Evolutionary conservation across 2,329 filamentous ascomycete genomes (phyloP), one percentile per base, ranked within the genome.

Genomic region (Monosporascus sp.): DNA sequence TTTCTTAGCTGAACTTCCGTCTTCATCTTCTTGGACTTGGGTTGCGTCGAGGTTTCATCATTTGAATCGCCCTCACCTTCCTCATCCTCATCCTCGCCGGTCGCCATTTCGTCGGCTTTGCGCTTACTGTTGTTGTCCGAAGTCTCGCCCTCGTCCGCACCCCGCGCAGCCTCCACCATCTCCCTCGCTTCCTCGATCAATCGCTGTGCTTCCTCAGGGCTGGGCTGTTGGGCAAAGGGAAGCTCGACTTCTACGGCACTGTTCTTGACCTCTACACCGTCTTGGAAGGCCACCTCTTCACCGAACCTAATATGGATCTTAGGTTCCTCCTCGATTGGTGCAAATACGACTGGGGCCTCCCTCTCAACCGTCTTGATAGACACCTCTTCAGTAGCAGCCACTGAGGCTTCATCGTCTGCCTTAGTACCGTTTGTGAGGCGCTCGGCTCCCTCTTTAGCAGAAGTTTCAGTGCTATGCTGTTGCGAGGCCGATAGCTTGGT

Each of bases 111-210:
- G 15, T 86, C 83, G 2, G 82, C 83, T 75, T 92, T 92, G 64
- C 90, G 84, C 78, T 91, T 91, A 65, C 74, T 72, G 67, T 81
- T 82, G 68, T 77, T 80, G 41, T 62, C 65, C 17, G 72, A 66
- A 39, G 72, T 69, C 7, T 67, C 66, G 7, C 73, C 65, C 14
- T 68, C 68, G 50, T 72, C 65, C 66, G 77, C 56, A 67, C 65
- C 59, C 73, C 76, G 72, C 53, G 79, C 81, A 55, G 85, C 77
- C 57, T 88, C 81, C 5, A 97, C 92, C 89, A 97, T 96, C 61
- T 86, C 83, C 73, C 87, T 90, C 35, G 94, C 94, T 64, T 90
- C 85, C 27, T 86, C 86, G 54, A 97, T 87, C 87, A 97, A 91
- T 52, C 86, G 82, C 53, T 88, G 81, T 1, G 91, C 86, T 63